phyloP scores from a whole-genome alignment of 1,284 basidiomycete species.

The Leccinum solheimii region DNA sequence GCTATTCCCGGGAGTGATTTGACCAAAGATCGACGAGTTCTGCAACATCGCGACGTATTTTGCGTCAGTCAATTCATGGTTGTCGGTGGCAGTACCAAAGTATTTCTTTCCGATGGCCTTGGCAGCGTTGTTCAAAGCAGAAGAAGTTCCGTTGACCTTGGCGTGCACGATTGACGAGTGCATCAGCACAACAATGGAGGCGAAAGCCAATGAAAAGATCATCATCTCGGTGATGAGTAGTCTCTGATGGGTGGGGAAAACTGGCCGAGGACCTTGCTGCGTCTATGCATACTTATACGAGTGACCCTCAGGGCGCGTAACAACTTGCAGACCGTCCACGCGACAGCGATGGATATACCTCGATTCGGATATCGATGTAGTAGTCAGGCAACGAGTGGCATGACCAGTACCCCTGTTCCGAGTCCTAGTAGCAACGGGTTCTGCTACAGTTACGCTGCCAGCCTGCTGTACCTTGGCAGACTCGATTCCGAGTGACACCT shows the following conservation, averaged over 20 bases:
- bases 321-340: background rate
- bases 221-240: background rate
- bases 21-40: slow-evolving; percentile 14
- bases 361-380: background rate
- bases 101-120: slow-evolving; percentile 49
- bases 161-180: background rate
- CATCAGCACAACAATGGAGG: slow-evolving; percentile 7
- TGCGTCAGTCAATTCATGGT: slow-evolving; percentile 48
- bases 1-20: slow-evolving; percentile 25
- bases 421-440: too few species aligned
- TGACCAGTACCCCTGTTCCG: too few species aligned
- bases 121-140: slow-evolving; percentile 41
- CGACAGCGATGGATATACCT: background rate
- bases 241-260: background rate
- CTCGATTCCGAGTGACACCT: background rate
- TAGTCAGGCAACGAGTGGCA: too few species aligned
- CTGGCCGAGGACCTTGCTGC: background rate
- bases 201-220: slow-evolving; percentile 7
- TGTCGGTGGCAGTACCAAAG: slow-evolving; percentile 61
- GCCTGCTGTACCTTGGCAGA: background rate
- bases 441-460: background rate
- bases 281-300: background rate
- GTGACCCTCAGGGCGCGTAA: background rate
- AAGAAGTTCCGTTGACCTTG: slow-evolving; percentile 3
- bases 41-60: slow-evolving; percentile 38